These are phyloP conservation scores for Paratrypanosoma confusum DNA, from an alignment of 208 protist species.

Conservation along the genomic window DNA sequence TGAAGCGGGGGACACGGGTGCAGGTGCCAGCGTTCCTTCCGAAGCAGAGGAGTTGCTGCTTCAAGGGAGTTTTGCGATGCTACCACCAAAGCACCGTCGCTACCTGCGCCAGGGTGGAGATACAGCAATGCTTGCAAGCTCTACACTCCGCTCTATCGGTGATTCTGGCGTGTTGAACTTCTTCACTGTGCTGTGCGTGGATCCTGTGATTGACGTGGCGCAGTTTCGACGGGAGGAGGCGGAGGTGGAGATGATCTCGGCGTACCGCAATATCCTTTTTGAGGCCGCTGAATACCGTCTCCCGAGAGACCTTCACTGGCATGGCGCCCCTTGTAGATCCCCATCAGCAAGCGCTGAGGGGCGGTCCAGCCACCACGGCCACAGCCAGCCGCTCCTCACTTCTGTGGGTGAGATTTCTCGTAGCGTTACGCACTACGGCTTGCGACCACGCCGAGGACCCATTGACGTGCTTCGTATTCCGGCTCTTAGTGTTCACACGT, in stretches of 20 bases:
- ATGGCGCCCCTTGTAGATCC: neutral
- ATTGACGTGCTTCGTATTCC: too few relatives aligned
- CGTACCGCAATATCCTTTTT: conserved; percentile 79
- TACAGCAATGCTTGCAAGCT: conserved; percentile 29
- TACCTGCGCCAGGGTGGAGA: conserved; percentile 62
- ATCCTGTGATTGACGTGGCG: conserved; percentile 54
- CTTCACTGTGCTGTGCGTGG: conserved; percentile 31
- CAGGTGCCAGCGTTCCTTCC: neutral
- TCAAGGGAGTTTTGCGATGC: too few relatives aligned
- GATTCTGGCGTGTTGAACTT: too few relatives aligned
- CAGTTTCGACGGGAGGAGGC: conserved; percentile 72
- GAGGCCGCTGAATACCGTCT: conserved; percentile 39
- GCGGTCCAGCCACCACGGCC: too few relatives aligned
- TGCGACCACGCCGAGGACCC: too few relatives aligned
- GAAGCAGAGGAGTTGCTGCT: too few relatives aligned
- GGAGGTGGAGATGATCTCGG: conserved; percentile 81
- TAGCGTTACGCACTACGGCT: too few relatives aligned
- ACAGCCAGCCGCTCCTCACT: too few relatives aligned
- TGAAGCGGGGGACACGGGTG: too few relatives aligned
- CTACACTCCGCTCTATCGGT: neutral
- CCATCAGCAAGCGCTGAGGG: too few relatives aligned
- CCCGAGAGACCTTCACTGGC: neutral
- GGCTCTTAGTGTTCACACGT: too few relatives aligned
- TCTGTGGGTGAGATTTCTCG: too few relatives aligned
- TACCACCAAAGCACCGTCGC: conserved; percentile 13